These are phyloP conservation scores for Fusarium stilboides DNA, from an alignment of 2,329 filamentous ascomycete genomes.

Conservation along the genomic window DNA sequence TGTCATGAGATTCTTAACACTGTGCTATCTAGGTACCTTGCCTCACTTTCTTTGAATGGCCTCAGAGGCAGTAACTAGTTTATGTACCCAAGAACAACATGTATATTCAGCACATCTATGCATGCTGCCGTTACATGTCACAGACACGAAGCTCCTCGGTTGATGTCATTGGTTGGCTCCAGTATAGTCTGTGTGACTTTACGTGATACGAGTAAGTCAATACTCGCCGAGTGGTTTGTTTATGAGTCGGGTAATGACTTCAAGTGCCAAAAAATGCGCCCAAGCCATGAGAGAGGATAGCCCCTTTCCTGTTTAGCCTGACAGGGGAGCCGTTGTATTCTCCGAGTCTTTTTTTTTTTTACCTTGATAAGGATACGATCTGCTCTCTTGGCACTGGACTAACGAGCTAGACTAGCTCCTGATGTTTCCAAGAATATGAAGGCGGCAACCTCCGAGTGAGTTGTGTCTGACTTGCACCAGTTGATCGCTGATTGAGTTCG, in stretches of 20 bases:
- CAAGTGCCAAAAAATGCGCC: conserved; percentile 32
- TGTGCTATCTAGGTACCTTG: conserved; percentile 13
- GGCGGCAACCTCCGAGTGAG: conserved; percentile 4
- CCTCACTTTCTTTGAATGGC: conserved; percentile 24
- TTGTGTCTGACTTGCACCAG: not conserved
- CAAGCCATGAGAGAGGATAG: conserved; percentile 31
- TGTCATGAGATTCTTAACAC: conserved; percentile 19
- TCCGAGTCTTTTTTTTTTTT: conserved; percentile 18
- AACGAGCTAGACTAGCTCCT: conserved; percentile 22
- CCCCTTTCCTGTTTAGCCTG: conserved; percentile 39
- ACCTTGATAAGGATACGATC: conserved; percentile 44
- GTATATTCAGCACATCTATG: conserved; percentile 18
- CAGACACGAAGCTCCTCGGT: conserved; percentile 16
- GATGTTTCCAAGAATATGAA: conserved; percentile 23
- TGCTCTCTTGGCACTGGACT: conserved; percentile 19
- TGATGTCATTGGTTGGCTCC: conserved; percentile 7
- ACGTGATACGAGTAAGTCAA: conserved; percentile 6
- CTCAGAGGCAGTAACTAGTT: conserved; percentile 5
- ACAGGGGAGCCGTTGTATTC: conserved; percentile 44
- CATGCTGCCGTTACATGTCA: conserved; percentile 14
- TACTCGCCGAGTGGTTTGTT: conserved; percentile 19
- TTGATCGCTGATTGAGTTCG: conserved; percentile 10
- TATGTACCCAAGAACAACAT: conserved; percentile 11
- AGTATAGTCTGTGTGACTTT: conserved; percentile 12
- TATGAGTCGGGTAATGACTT: not conserved